Evolutionary conservation across 371 early-diverging fungal species (phyloP).

Genomic region (Rhizopus arrhizus): DNA sequence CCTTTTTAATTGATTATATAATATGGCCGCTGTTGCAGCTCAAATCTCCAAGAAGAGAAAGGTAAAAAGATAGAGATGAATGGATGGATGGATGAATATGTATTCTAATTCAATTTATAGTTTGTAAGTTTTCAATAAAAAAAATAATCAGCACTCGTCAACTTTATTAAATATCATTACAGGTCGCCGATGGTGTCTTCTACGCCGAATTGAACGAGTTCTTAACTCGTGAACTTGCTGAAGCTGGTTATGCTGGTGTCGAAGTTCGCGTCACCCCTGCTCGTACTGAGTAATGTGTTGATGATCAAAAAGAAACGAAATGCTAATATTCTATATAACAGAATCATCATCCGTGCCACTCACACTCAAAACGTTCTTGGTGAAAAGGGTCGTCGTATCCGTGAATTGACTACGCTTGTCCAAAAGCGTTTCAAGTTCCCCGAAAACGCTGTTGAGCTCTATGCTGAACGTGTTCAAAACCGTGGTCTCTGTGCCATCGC

Average conservation of each 20-base stretch:
- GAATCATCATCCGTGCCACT: slow-evolving; percentile 97
- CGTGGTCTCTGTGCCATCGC: slow-evolving; percentile 99
- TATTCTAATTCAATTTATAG: not conserved
- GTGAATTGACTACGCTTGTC: slow-evolving; percentile 96
- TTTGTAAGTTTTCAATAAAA: slow-evolving; percentile 6
- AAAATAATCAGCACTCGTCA: not conserved
- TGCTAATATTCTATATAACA: slow-evolving; percentile 7
- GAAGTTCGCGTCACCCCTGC: slow-evolving; percentile 98
- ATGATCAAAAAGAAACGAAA: not conserved
- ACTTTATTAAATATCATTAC: slow-evolving; percentile 3
- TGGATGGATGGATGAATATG: slow-evolving; percentile 32
- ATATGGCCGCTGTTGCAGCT: slow-evolving; percentile 41
- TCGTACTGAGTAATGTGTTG: slow-evolving; percentile 81
- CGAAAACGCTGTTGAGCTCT: slow-evolving; percentile 95
- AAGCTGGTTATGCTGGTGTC: slow-evolving; percentile 94
- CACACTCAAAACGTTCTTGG: slow-evolving; percentile 98
- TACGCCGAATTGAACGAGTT: slow-evolving; percentile 99
- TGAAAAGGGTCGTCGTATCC: slow-evolving; percentile 98
- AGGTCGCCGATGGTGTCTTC: slow-evolving; percentile 98
- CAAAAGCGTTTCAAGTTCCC: slow-evolving; percentile 99
- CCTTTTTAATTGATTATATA: slow-evolving; percentile 22
- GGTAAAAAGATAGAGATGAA: slow-evolving; percentile 37
- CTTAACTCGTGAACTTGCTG: slow-evolving; percentile 91
- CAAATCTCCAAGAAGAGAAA: slow-evolving; percentile 78
- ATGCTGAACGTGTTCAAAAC: slow-evolving; percentile 97